Percentiles rank a stretch among this genome's conserved stretches.
These are phyloP conservation scores for Chlorella variabilis DNA, from an alignment of 163 green algal species.

Conservation along the genomic window DNA sequence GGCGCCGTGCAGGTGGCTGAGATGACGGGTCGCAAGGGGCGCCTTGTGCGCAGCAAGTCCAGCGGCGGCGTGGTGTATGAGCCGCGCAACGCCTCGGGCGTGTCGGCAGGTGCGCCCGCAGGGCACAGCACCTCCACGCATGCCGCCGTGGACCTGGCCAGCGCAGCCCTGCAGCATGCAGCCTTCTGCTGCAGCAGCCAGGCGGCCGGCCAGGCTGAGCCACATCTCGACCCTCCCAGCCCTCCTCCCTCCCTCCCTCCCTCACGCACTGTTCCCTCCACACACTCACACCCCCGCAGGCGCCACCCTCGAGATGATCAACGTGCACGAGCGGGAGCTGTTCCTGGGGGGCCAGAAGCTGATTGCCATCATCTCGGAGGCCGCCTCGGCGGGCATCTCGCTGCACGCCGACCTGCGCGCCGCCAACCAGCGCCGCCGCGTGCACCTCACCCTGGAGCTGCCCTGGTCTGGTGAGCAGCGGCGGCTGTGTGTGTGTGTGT, in stretches of 20 bases:
- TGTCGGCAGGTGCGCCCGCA: constrained; percentile 29
- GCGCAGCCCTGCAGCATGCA: too few species aligned
- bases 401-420: constrained; percentile 60
- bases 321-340: constrained; percentile 65
- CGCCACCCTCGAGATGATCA: constrained; percentile 70
- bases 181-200: too few species aligned
- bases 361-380: constrained; percentile 92
- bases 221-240: too few species aligned
- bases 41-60: constrained; percentile 65
- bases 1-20: constrained; percentile 66
- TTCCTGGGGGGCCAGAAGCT: constrained; percentile 79
- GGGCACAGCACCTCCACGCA: too few species aligned
- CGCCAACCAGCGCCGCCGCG: constrained; percentile 78
- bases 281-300: constrained; percentile 3
- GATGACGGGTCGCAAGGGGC: constrained; percentile 73
- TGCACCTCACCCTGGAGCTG: constrained; percentile 94
- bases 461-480: constrained; percentile 77
- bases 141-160: neutral
- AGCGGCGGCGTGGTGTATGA: constrained; percentile 26
- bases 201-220: too few species aligned
- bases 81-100: constrained; percentile 32
- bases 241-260: neutral
- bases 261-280: too few species aligned
- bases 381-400: constrained; percentile 75
- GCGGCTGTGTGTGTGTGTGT: neutral